Conservation (phyloP, 2,329 filamentous ascomycete genomes). For the Orbilia ellipsospora region DNA sequence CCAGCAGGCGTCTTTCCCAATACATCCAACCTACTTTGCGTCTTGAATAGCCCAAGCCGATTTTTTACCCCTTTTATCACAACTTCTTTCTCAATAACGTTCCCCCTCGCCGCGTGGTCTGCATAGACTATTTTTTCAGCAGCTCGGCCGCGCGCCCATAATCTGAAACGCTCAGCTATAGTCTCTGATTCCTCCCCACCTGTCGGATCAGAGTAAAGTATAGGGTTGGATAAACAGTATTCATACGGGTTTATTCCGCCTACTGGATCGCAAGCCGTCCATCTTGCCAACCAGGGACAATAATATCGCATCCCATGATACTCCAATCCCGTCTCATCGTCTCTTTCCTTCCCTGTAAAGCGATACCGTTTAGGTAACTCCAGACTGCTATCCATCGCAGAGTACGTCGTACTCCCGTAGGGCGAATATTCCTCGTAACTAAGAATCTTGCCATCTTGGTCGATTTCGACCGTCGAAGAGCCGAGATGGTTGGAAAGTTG, state of each 20-base stretch:
- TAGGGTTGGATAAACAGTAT: not conserved
- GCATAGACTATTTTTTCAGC: no score
- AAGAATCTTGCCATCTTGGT: constrained; percentile 3
- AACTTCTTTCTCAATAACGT: no score
- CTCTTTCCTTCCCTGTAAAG: constrained; percentile 57
- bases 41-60: no score
- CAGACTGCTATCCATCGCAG: not conserved
- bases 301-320: constrained; percentile 59
- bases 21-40: no score
- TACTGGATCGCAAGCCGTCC: constrained; percentile 57
- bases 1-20: no score
- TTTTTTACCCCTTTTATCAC: no score
- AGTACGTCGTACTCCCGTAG: constrained; percentile 31
- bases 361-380: constrained; percentile 57
- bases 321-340: constrained; percentile 59
- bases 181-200: not conserved
- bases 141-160: no score
- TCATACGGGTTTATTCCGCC: constrained; percentile 15
- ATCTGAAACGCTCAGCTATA: no score
- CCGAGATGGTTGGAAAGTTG: not conserved
- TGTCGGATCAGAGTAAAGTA: not conserved
- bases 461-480: constrained; percentile 33
- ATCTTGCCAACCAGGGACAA: constrained; percentile 57
- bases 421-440: constrained; percentile 29
- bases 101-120: no score